Conservation (phyloP, 2,329 filamentous ascomycete species). For the Penicillium hordei region DNA sequence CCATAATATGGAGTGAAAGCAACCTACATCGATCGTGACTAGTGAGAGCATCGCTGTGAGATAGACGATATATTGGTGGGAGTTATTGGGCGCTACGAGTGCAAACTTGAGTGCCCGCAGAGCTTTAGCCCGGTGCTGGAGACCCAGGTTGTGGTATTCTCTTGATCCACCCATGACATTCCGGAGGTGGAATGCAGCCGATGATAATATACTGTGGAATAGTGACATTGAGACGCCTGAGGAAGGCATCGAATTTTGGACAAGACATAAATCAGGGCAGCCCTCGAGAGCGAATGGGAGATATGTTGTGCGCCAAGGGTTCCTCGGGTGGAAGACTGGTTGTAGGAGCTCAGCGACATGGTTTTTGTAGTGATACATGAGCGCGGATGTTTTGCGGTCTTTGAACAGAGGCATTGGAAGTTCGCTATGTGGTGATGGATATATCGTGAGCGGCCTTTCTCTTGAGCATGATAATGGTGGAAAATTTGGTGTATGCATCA, state of each 20-base stretch:
- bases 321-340: constrained; percentile 10
- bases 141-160: constrained; percentile 4
- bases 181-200: constrained; percentile 14
- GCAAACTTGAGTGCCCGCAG: constrained; percentile 7
- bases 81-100: background rate
- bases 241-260: background rate
- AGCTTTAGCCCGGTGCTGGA: constrained; percentile 9
- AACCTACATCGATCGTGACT: constrained; percentile 23
- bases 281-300: constrained; percentile 16
- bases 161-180: constrained; percentile 5
- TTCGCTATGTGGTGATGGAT: background rate
- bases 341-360: constrained; percentile 15
- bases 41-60: constrained; percentile 23
- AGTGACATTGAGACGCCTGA: constrained; percentile 9
- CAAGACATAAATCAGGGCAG: constrained; percentile 8
- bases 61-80: constrained; percentile 7
- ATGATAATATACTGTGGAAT: constrained; percentile 13
- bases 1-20: background rate
- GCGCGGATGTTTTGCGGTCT: constrained; percentile 1
- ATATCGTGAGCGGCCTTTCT: background rate
- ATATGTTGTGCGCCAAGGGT: constrained; percentile 16
- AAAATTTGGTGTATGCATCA: background rate
- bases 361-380: constrained; percentile 12
- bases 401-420: constrained; percentile 5
- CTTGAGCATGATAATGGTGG: background rate